Base-by-base conservation (phyloP, 2,329 filamentous ascomycete species). In the Trichoderma lentiforme region DNA sequence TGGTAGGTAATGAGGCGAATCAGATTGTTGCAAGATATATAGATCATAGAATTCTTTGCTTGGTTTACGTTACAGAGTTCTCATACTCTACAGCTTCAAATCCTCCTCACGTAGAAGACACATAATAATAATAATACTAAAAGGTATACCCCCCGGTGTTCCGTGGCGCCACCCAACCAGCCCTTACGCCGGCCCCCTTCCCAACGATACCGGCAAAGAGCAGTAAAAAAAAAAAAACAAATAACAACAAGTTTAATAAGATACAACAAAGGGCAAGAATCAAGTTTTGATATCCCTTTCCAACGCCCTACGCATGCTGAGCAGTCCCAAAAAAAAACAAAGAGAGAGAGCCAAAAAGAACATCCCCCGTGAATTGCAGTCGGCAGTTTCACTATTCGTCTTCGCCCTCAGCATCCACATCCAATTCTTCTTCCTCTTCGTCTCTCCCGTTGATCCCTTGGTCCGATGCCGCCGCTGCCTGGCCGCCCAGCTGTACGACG, bases 361-460 rank as follows among this genome's bases (percentile, higher is more conserved):
- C 21, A 34, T n/a, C 14, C 75, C 7, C 15, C 39, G 69, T 67
- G 47, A 21, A 73, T 30, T 30, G 73, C 76, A 32, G 80, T 79
- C 71, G 70, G 70, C n/a, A 81, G 18, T 4, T 21, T 21, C 18
- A 43, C 75, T 72, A 81, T 71, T 79, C 76, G 36, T 81, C 79
- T 66, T 81, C 80, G 18, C 80, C 80, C 68, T 81, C 79, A 4
- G 80, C 80, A 43, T 81, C 80, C 15, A 81, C 76, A 47, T 81
- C 80, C 39, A 70, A 24, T 15, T 70, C 74, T 18, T 73, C 70
- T 30, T 60, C 57, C 15, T 60, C 57, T 21, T 34, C 53, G 32
- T 36, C 65, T 58, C 21, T 30, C 21, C 51, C 61, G 28, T 36
- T 58, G 26, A 32, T 26, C 12, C 63, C 32, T 34, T n/a, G 43